A percentile compares a stretch with the other conserved stretches of the same genome.
These are phyloP conservation scores for Cordyceps cateniannulata DNA, from an alignment of 2,329 filamentous ascomycete genomes.

Conservation along the genomic window DNA sequence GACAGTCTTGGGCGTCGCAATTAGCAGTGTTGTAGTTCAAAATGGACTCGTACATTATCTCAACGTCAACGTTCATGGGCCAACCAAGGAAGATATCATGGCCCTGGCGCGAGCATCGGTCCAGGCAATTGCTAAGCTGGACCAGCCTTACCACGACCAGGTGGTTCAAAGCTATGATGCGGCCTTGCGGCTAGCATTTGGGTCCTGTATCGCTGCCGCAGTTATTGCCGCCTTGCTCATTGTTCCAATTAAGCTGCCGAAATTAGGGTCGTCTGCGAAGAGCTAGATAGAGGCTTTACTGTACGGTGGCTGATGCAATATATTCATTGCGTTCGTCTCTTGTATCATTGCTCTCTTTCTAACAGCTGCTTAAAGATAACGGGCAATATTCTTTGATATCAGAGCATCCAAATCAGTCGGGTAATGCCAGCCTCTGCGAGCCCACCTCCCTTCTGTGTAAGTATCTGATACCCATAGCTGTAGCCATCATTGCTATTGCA, in stretches of 20 bases:
- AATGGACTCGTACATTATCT: conserved; percentile 62
- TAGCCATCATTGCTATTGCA: conserved; percentile 42
- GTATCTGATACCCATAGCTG: conserved; percentile 39
- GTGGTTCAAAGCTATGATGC: conserved; percentile 50
- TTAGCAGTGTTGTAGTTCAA: conserved; percentile 66
- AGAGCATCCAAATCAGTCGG: neutral
- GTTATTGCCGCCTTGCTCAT: conserved; percentile 41
- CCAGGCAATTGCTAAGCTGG: conserved; percentile 41
- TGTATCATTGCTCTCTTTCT: neutral
- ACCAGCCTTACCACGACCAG: conserved; percentile 40
- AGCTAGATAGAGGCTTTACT: neutral
- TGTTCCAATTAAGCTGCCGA: conserved; percentile 47
- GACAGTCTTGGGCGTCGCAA: conserved; percentile 65
- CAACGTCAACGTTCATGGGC: conserved; percentile 49
- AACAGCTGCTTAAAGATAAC: neutral
- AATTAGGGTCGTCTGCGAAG: conserved; percentile 28
- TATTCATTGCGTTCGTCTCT: neutral
- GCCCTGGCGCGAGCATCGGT: conserved; percentile 46
- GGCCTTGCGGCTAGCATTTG: conserved; percentile 41
- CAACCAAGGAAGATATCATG: conserved; percentile 50
- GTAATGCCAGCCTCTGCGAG: conserved; percentile 17
- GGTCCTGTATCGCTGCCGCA: conserved; percentile 38
- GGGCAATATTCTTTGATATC: neutral
- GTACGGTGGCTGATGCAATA: neutral
- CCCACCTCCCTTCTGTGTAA: conserved; percentile 26